These are phyloP conservation scores for Penicillium waksmanii DNA, from an alignment of 495 filamentous ascomycete genomes.

Conservation along the genomic window DNA sequence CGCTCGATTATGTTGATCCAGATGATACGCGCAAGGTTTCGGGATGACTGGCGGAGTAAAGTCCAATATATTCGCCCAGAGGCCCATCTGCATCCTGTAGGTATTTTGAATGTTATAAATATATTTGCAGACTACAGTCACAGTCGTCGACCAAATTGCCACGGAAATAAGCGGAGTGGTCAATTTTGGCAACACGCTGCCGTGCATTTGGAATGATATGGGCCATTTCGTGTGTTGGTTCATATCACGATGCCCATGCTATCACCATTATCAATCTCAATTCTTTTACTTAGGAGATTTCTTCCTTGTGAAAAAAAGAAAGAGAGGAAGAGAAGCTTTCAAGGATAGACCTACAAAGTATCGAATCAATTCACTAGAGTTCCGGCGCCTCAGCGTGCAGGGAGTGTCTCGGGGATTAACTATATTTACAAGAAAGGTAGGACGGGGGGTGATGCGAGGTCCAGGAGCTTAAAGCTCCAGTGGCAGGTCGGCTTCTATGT, in stretches of 20 bases:
- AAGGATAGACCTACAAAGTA: not conserved
- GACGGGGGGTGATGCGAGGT: not conserved
- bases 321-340: too few species aligned
- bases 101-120: constrained; percentile 45
- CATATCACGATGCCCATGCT: constrained; percentile 67
- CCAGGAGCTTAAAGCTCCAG: not conserved
- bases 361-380: not conserved
- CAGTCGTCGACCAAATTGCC: constrained; percentile 67
- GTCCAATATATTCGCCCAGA: constrained; percentile 81
- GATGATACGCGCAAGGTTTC: constrained; percentile 74
- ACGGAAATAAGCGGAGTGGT: constrained; percentile 73
- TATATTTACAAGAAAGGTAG: not conserved
- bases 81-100: constrained; percentile 50
- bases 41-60: constrained; percentile 68
- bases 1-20: constrained; percentile 77
- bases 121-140: constrained; percentile 64
- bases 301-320: too few species aligned
- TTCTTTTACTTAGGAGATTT: too few species aligned
- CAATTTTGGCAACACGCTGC: constrained; percentile 79
- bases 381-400: not conserved
- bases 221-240: constrained; percentile 81
- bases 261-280: not conserved
- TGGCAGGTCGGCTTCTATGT: not conserved
- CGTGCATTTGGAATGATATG: constrained; percentile 76
- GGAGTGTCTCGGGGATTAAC: not conserved